These are phyloP conservation scores for Alternaria conjuncta DNA, from an alignment of 2,329 filamentous ascomycete species.

Conservation along the genomic window DNA sequence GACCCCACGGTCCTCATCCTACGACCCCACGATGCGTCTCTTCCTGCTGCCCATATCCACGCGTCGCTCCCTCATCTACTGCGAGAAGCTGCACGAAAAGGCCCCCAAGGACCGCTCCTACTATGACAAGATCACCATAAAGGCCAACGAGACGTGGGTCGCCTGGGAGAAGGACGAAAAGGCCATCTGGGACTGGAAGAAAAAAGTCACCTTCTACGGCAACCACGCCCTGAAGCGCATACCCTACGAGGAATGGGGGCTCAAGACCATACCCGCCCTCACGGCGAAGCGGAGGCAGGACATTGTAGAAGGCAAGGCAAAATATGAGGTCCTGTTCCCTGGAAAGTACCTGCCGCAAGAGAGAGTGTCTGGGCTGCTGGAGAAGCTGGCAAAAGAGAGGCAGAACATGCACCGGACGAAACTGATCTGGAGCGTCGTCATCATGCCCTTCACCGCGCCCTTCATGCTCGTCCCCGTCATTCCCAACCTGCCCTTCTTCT, in stretches of 20 bases:
- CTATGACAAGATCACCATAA: conserved; percentile 72
- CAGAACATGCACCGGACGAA: conserved; percentile 77
- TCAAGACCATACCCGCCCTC: conserved; percentile 91
- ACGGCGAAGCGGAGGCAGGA: conserved; percentile 70
- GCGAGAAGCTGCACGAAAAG: conserved; percentile 72
- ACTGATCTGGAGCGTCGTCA: conserved; percentile 73
- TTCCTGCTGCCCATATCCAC: conserved; percentile 94
- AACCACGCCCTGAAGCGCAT: conserved; percentile 86
- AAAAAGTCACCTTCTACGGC: conserved; percentile 81
- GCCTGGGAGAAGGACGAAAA: conserved; percentile 83
- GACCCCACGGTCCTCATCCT: neutral
- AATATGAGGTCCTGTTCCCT: conserved; percentile 79
- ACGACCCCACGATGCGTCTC: conserved; percentile 72
- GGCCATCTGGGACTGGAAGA: conserved; percentile 75
- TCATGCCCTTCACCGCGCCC: conserved; percentile 75
- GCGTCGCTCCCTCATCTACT: conserved; percentile 88
- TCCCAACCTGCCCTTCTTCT: conserved; percentile 96
- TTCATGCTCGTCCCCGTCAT: conserved; percentile 84
- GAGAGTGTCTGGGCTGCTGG: conserved; percentile 70
- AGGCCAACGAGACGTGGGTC: conserved; percentile 79
- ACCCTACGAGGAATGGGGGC: conserved; percentile 95
- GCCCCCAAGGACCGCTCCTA: conserved; percentile 58
- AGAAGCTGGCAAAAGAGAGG: conserved; percentile 77
- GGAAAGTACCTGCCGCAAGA: conserved; percentile 69
- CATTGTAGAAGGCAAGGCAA: conserved; percentile 66